These are phyloP conservation scores for Voacanga thouarsii DNA, from an alignment of 257 asterid genomes.

Conservation along the genomic window DNA sequence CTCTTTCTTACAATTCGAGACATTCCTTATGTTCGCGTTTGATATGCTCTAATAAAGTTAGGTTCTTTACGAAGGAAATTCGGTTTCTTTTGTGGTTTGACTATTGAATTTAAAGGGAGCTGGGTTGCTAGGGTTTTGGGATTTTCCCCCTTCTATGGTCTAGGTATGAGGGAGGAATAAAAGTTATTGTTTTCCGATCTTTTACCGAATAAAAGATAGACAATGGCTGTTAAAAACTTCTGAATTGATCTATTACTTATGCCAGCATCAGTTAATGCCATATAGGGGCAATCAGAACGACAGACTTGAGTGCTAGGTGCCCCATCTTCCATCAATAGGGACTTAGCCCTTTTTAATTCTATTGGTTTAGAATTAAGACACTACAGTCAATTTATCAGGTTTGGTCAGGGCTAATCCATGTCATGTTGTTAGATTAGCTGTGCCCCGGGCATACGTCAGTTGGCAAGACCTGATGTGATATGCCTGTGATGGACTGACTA, in stretches of 20 bases:
- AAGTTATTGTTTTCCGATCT: not conserved
- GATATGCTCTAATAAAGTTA: not conserved
- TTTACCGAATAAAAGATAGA: not conserved
- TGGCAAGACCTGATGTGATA: too few relatives aligned
- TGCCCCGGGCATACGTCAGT: too few relatives aligned
- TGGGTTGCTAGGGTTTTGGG: conserved; percentile 6
- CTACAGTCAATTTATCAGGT: not conserved
- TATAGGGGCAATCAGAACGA: too few relatives aligned
- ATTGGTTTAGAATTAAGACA: not conserved
- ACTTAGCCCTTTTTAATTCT: not conserved
- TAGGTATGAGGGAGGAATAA: not conserved
- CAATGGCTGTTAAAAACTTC: not conserved
- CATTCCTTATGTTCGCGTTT: not conserved
- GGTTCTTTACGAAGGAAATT: not conserved
- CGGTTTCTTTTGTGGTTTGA: not conserved
- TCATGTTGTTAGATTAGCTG: not conserved
- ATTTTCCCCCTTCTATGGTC: not conserved
- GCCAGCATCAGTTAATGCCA: too few relatives aligned
- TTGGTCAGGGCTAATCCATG: not conserved
- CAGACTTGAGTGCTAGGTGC: too few relatives aligned
- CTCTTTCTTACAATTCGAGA: not conserved
- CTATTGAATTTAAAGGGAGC: not conserved
- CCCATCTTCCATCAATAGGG: too few relatives aligned
- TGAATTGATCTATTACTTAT: not conserved
- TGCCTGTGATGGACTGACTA: too few relatives aligned